Percentiles rank a stretch among this genome's conserved stretches.
Conservation (phyloP, 176 grass and related monocot genomes). For the Dactylis glomerata region DNA sequence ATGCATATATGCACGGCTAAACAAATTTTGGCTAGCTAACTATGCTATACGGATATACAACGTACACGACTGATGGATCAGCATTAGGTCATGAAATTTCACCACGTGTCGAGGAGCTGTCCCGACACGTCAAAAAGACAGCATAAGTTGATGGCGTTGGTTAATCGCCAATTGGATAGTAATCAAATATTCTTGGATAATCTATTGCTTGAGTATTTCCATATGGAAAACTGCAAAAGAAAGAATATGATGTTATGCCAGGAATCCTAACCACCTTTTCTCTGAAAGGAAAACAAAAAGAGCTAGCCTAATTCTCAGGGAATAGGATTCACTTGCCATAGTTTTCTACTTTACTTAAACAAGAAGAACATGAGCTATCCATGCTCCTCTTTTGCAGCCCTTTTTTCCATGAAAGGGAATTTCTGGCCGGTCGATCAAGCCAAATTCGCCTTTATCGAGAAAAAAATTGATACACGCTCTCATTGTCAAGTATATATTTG, state of each 20-base stretch:
- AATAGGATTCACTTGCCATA: conserved; percentile 48
- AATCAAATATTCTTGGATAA: background rate
- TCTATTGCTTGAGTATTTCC: conserved; percentile 12
- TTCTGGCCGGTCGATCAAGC: conserved; percentile 28
- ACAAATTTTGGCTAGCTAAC: background rate
- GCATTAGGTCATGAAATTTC: background rate
- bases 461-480: conserved; percentile 30
- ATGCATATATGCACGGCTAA: background rate
- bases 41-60: background rate
- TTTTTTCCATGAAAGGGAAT: conserved; percentile 34
- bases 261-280: conserved; percentile 53
- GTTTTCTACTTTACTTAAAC: conserved; percentile 43
- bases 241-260: conserved; percentile 15
- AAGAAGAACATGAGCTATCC: conserved; percentile 42
- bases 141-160: background rate
- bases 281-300: conserved; percentile 34
- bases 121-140: background rate
- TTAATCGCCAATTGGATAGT: conserved; percentile 17
- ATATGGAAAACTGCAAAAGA: background rate
- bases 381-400: conserved; percentile 20
- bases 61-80: background rate
- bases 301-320: conserved; percentile 29
- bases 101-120: background rate
- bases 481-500: conserved; percentile 60
- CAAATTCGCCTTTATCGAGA: conserved; percentile 25